These are phyloP conservation scores for Naganishia sp. DNA, from an alignment of 1,284 basidiomycete species.

Conservation along the genomic window DNA sequence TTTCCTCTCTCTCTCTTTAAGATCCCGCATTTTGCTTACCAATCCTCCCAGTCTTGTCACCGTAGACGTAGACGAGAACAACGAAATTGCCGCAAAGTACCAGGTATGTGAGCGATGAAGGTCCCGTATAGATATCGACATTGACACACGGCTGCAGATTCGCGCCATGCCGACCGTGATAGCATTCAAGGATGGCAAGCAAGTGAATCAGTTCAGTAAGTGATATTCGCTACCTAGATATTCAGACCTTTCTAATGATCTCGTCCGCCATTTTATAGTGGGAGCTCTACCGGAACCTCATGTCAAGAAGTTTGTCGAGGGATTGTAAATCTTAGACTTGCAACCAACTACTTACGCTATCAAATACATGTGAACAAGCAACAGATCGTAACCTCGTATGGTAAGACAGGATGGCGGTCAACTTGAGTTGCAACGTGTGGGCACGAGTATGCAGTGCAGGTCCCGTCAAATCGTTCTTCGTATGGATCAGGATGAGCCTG, in stretches of 20 bases:
- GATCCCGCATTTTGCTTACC: neutral
- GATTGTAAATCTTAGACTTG: neutral
- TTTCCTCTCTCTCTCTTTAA: neutral
- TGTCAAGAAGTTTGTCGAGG: slow-evolving; percentile 48
- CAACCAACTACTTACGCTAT: too few relatives aligned
- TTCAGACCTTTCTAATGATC: neutral
- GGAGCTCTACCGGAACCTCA: slow-evolving; percentile 48
- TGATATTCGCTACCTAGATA: slow-evolving; percentile 9
- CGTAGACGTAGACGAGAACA: slow-evolving; percentile 49
- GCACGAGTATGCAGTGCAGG: too few relatives aligned
- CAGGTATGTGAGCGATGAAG: slow-evolving; percentile 38
- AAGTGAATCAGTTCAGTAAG: slow-evolving; percentile 52
- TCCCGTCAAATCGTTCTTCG: too few relatives aligned
- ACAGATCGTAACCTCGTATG: too few relatives aligned
- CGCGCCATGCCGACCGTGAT: slow-evolving; percentile 51
- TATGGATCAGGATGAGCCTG: too few relatives aligned
- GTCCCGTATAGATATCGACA: neutral
- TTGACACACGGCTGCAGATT: slow-evolving; percentile 38
- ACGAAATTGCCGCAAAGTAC: slow-evolving; percentile 50
- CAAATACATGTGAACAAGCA: too few relatives aligned
- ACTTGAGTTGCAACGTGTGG: too few relatives aligned
- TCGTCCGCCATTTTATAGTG: slow-evolving; percentile 36
- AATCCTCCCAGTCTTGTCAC: slow-evolving; percentile 45
- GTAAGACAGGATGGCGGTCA: too few relatives aligned
- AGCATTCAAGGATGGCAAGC: slow-evolving; percentile 53